Conservation (phyloP, 805 yeast genomes). For the Tetrapisispora taiwanensis region DNA sequence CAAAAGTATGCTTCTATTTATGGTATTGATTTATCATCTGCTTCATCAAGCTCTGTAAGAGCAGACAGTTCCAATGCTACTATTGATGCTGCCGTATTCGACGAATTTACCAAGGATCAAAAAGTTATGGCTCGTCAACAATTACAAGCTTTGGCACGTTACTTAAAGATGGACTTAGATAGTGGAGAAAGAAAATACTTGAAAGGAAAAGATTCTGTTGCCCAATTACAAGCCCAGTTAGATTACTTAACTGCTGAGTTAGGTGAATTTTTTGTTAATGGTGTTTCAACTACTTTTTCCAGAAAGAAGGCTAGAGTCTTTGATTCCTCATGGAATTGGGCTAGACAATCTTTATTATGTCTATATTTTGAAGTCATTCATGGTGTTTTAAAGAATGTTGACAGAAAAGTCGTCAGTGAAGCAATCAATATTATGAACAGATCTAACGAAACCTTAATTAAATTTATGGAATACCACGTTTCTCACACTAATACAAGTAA, state of each 20-base stretch:
- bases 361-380: slow-evolving; percentile 94
- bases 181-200: slow-evolving; percentile 80
- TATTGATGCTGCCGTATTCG: slow-evolving; percentile 92
- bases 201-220: slow-evolving; percentile 70
- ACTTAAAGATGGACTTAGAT: slow-evolving; percentile 84
- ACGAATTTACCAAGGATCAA: slow-evolving; percentile 43
- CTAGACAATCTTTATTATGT: slow-evolving; percentile 89
- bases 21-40: slow-evolving; percentile 67
- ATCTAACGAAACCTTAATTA: slow-evolving; percentile 84
- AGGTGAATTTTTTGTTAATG: slow-evolving; percentile 89
- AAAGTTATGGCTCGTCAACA: slow-evolving; percentile 41
- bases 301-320: slow-evolving; percentile 89
- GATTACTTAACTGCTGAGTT: slow-evolving; percentile 65
- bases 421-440: slow-evolving; percentile 97
- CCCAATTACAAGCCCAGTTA: slow-evolving; percentile 74
- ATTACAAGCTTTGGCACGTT: slow-evolving; percentile 87
- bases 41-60: slow-evolving; percentile 47
- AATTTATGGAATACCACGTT: slow-evolving; percentile 85
- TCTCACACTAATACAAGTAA: slow-evolving; percentile 56
- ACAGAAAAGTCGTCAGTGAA: slow-evolving; percentile 91
- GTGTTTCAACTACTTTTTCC: slow-evolving; percentile 84
- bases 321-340: slow-evolving; percentile 99
- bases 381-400: slow-evolving; percentile 82
- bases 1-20: slow-evolving; percentile 76
- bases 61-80: slow-evolving; percentile 72